Evolutionary conservation across 805 yeast species (phyloP), one percentile per base, ranked within the genome.

Genomic region (Suhomyces canberraensis): DNA sequence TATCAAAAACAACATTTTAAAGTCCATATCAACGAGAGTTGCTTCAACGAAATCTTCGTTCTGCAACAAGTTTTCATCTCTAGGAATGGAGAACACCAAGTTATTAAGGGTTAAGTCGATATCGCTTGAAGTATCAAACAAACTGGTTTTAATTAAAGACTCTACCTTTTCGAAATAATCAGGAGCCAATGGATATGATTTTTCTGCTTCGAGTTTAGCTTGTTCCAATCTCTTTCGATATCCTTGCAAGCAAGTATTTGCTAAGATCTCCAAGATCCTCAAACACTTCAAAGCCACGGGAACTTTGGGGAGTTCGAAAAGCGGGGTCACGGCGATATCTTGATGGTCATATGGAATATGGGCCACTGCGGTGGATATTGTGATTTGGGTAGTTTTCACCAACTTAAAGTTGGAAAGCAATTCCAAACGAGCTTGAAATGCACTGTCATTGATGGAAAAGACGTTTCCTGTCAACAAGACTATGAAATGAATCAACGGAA

Each of bases 341-440:
- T 58, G 54, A 46, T 66, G 36, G 51, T 65, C 55, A 60, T 70
- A 62, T 33, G 78, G 65, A 50, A 75, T 56, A 57, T 73, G 65
- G 2, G 59, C 50, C 2, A 59, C 56, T 1, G 48, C 42, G 16
- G 57, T 48, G 2, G 69, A 54, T 3, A 66, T 52, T 19, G 47
- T 47, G 9, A 66, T 48, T 5, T 55, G 47, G 2, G 58, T 16
- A 0, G 50, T 32, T 34, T 55, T 61, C 37, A 57, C 48, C 9
- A 52, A 32, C 31, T 52, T 55, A 49, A 50, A 67, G 16, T 53
- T 47, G 16, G 64, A 52, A 24, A 68, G 46, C 3, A 52, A 36
- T 14, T 49, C 56, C 24, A 68, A 40, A 29, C 56, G 52, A 8
- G 54, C 42, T 31, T 44, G 49, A 41, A 64, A 66, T 0, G 58